Evolutionary conservation across 2,329 filamentous ascomycete species (phyloP).

Genomic region (Westerdykella aurantiaca): DNA sequence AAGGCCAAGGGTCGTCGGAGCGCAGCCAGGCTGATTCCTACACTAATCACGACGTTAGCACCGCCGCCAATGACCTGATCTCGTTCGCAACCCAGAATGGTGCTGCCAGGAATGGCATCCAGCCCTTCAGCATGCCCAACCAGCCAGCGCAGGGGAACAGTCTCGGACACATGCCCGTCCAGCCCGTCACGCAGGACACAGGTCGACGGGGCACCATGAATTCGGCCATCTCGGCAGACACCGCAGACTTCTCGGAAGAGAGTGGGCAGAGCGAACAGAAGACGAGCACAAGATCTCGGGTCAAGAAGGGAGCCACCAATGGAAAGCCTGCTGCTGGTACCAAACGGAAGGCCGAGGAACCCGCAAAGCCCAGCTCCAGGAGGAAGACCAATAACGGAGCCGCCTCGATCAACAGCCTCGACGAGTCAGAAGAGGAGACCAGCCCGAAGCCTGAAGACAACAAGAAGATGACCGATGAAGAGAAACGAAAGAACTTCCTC

Average conservation of each 20-base stretch:
- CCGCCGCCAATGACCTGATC: conserved; percentile 89
- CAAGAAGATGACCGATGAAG: conserved; percentile 95
- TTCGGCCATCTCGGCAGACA: conserved; percentile 44
- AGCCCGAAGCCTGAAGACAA: conserved; percentile 36
- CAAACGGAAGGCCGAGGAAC: conserved; percentile 73
- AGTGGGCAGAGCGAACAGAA: conserved; percentile 59
- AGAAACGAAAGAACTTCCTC: conserved; percentile 97
- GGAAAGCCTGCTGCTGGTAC: conserved; percentile 31
- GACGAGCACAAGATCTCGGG: conserved; percentile 38
- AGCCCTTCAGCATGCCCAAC: conserved; percentile 44
- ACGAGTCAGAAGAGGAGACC: conserved; percentile 49
- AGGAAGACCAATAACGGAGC: conserved; percentile 60
- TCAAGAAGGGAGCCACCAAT: conserved; percentile 33
- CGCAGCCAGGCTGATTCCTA: conserved; percentile 57
- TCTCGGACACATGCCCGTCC: conserved; percentile 44
- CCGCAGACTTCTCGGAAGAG: conserved; percentile 68
- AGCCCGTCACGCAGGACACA: conserved; percentile 48
- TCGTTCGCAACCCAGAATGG: conserved; percentile 71
- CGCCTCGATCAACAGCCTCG: conserved; percentile 39
- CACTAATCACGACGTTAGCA: conserved; percentile 82
- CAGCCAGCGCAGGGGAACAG: conserved; percentile 36
- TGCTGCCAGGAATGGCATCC: conserved; percentile 51
- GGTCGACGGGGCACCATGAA: conserved; percentile 44
- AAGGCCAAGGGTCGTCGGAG: conserved; percentile 35
- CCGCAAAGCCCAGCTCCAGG: conserved; percentile 57